phyloP scores from a whole-genome alignment of 1,139 yeast genomes.

The Debaryomycetaceae sp. region DNA sequence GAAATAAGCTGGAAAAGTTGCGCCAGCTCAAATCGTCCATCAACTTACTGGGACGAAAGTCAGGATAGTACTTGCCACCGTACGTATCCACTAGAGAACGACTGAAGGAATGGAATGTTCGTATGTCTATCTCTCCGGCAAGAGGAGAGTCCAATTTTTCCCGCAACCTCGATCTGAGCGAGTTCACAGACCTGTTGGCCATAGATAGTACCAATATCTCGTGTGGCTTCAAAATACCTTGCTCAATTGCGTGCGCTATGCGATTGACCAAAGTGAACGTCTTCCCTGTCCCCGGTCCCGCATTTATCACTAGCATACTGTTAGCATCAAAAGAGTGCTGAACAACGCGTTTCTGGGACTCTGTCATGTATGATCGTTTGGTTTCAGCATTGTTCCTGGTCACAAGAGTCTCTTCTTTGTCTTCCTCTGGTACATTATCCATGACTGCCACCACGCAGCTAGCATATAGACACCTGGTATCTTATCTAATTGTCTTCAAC shows the following conservation, averaged over 20 bases:
- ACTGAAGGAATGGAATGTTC: conserved; percentile 66
- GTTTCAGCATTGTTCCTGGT: not conserved
- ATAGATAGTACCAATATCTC: conserved; percentile 62
- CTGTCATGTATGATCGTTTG: conserved; percentile 13
- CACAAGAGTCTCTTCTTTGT: not conserved
- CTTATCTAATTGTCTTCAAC: not conserved
- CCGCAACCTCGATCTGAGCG: conserved; percentile 39
- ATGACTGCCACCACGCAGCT: too few relatives aligned
- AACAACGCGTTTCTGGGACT: conserved; percentile 36
- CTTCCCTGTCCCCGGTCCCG: conserved; percentile 81
- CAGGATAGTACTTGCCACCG: conserved; percentile 20
- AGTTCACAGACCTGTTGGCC: conserved; percentile 67
- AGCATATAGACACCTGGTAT: not conserved
- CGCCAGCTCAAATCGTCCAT: conserved; percentile 55
- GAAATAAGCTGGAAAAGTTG: conserved; percentile 32
- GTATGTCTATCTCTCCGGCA: conserved; percentile 36
- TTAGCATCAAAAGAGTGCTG: conserved; percentile 28
- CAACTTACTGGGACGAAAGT: conserved; percentile 28
- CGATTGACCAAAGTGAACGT: conserved; percentile 59
- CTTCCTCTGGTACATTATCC: not conserved
- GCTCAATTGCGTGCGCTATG: conserved; percentile 43
- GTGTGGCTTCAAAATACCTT: conserved; percentile 40
- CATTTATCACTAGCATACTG: conserved; percentile 47
- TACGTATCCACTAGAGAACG: conserved; percentile 43
- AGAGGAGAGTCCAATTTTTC: conserved; percentile 28